A percentile compares a stretch with the other conserved stretches of the same genome.
Evolutionary conservation across 2,329 filamentous ascomycete genomes (phyloP).

Genomic region (Lasiodiplodia hormozganensis): DNA sequence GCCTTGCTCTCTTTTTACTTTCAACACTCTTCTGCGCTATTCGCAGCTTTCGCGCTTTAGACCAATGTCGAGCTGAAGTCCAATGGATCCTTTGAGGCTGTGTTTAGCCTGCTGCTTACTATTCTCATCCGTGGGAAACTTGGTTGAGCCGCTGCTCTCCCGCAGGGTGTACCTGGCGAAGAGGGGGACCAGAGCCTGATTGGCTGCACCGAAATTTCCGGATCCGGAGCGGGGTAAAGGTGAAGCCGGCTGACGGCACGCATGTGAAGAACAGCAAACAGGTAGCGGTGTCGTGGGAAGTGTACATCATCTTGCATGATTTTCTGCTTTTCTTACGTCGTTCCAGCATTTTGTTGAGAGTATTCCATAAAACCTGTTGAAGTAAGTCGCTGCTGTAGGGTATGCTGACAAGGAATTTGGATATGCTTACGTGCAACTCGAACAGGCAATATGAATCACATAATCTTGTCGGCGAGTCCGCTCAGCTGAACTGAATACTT

Average conservation of each 20-base stretch:
- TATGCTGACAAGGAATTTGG: too few relatives aligned
- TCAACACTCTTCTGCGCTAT: neutral
- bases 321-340: neutral
- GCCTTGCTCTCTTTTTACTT: neutral
- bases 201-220: neutral
- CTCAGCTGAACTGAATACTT: too few relatives aligned
- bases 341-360: neutral
- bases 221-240: slow-evolving; percentile 1
- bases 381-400: neutral
- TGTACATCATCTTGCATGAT: neutral
- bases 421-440: too few relatives aligned
- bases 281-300: neutral
- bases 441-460: too few relatives aligned
- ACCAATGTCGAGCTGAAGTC: neutral
- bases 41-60: neutral
- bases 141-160: neutral
- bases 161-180: neutral
- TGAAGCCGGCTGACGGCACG: neutral
- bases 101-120: too few relatives aligned
- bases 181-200: neutral
- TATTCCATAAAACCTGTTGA: neutral
- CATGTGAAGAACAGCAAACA: slow-evolving; percentile 6
- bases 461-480: too few relatives aligned
- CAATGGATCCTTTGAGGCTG: too few relatives aligned
- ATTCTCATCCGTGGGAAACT: too few relatives aligned